Evolutionary conservation across 2,329 filamentous ascomycete species (phyloP).

Genomic region (Aureobasidium subglaciale): DNA sequence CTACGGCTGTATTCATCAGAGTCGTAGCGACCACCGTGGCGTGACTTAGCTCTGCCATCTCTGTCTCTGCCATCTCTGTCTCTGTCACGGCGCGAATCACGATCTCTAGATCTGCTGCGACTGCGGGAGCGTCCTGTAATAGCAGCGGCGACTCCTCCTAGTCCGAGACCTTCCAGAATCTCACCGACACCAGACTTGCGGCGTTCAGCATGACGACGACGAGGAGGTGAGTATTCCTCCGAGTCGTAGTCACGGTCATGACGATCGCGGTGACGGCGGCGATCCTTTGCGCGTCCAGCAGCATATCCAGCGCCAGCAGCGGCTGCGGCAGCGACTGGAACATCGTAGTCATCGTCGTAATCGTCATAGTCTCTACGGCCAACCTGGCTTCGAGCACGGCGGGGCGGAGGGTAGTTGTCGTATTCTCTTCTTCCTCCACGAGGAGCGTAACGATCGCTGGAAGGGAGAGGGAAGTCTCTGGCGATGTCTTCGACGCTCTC

Average conservation of each 20-base stretch:
- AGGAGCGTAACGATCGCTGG: constrained; percentile 22
- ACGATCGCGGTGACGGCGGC: constrained; percentile 42
- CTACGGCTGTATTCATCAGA: constrained; percentile 45
- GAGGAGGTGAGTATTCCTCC: constrained; percentile 37
- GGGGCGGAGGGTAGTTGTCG: constrained; percentile 41
- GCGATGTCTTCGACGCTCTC: constrained; percentile 81
- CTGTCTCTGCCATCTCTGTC: no score
- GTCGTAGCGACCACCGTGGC: constrained; percentile 32
- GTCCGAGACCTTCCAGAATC: constrained; percentile 50
- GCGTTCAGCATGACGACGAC: constrained; percentile 34
- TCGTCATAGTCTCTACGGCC: constrained; percentile 51
- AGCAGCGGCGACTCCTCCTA: constrained; percentile 47
- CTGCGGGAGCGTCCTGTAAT: constrained; percentile 52
- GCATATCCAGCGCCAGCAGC: constrained; percentile 30
- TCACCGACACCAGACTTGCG: constrained; percentile 57
- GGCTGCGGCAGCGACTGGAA: constrained; percentile 36
- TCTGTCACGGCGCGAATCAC: constrained; percentile 47
- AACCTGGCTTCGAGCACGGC: constrained; percentile 55
- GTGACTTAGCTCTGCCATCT: constrained; percentile 39
- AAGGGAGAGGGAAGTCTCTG: constrained; percentile 74
- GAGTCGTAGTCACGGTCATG: constrained; percentile 34
- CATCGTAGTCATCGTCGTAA: constrained; percentile 46
- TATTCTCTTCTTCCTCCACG: constrained; percentile 26
- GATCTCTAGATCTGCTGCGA: constrained; percentile 53
- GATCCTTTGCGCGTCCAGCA: constrained; percentile 24